Conservation (phyloP, 176 grass and related monocot species). For the Aegilops speltoides region DNA sequence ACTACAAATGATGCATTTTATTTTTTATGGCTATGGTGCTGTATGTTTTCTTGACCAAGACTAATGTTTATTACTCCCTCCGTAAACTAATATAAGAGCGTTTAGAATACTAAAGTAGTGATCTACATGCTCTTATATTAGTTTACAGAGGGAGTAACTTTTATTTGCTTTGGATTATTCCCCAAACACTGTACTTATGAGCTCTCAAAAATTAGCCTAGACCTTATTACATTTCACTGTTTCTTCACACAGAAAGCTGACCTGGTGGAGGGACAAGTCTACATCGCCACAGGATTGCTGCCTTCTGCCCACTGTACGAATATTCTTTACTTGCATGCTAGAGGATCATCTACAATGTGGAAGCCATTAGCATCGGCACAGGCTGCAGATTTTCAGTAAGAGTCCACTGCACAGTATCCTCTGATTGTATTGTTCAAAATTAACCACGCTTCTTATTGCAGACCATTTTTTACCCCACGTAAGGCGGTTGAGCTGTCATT, state of each 20-base stretch:
- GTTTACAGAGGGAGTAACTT: too few species aligned
- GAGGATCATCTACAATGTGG: constrained; percentile 79
- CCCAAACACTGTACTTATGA: not conserved
- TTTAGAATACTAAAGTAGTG: too few species aligned
- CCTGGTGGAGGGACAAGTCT: constrained; percentile 84
- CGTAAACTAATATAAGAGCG: too few species aligned
- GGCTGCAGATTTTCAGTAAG: constrained; percentile 83
- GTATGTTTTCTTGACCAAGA: not conserved
- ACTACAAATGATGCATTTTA: not conserved
- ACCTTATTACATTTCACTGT: constrained; percentile 6
- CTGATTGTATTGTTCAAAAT: not conserved
- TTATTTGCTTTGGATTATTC: constrained; percentile 23
- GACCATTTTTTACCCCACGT: constrained; percentile 75
- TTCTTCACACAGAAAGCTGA: constrained; percentile 67
- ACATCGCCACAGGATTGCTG: constrained; percentile 68
- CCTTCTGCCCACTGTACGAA: constrained; percentile 52
- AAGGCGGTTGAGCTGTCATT: constrained; percentile 69
- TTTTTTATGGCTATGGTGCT: not conserved
- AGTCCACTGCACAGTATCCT: constrained; percentile 1
- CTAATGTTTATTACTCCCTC: not conserved
- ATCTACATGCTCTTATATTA: too few species aligned
- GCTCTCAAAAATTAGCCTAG: not conserved
- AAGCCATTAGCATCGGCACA: constrained; percentile 51
- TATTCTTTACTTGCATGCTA: constrained; percentile 66
- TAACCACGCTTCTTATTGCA: constrained; percentile 45